Conservation (phyloP, 2,329 filamentous ascomycete species). For the Epichloe sibirici region DNA sequence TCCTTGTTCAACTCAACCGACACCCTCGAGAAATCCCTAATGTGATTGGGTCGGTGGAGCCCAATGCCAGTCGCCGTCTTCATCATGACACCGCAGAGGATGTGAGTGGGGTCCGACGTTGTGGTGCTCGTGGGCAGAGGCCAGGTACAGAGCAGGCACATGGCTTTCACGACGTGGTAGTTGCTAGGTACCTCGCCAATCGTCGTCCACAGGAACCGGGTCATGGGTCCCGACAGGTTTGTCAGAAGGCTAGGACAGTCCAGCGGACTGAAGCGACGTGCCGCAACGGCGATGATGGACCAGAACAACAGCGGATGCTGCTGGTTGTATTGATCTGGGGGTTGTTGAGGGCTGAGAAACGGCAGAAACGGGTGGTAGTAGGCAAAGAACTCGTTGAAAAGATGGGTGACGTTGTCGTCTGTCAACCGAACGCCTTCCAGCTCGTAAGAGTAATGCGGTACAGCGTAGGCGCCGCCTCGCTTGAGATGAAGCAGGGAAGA, state of each 20-base stretch:
- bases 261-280: conserved; percentile 49
- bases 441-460: conserved; percentile 47
- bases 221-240: conserved; percentile 55
- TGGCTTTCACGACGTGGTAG: conserved; percentile 69
- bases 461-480: conserved; percentile 48
- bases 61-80: conserved; percentile 77
- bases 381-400: conserved; percentile 65
- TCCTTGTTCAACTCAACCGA: conserved; percentile 65
- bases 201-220: conserved; percentile 63
- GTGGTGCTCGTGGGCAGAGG: conserved; percentile 73
- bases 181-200: conserved; percentile 66
- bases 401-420: conserved; percentile 47
- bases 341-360: conserved; percentile 54
- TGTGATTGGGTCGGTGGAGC: conserved; percentile 67
- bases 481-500: conserved; percentile 55
- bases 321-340: conserved; percentile 62
- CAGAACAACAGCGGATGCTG: conserved; percentile 78
- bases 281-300: conserved; percentile 65
- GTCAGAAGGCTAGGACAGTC: conserved; percentile 51
- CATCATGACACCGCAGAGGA: conserved; percentile 74
- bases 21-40: conserved; percentile 70
- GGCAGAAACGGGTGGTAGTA: conserved; percentile 69
- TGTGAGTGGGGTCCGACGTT: conserved; percentile 69
- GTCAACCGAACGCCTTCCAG: conserved; percentile 53
- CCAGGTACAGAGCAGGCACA: conserved; percentile 72